Base-by-base conservation (phyloP, 108 stramenopile species). In the Cafeteria roenbergensis region DNA sequence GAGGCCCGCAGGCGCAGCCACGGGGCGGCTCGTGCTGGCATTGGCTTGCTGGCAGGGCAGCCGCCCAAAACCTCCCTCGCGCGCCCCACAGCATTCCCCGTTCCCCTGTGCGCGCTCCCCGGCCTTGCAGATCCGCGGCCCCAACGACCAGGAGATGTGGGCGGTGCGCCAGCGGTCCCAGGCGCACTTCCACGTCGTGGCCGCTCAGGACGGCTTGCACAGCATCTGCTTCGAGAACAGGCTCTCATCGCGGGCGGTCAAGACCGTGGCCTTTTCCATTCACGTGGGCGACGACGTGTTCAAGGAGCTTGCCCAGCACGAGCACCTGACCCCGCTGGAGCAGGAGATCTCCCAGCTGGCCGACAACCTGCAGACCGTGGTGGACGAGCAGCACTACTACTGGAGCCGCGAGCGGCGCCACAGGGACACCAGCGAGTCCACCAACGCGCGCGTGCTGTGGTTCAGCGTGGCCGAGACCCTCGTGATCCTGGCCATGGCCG, bases 141-240 rank as follows among this genome's bases (percentile, higher is more conserved):
- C n/a, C n/a, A n/a, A n/a, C n/a, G n/a, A n/a, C n/a, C 37, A 63
- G 48, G 63, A 63, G 38, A n/a, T n/a, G n/a, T n/a, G n/a, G n/a
- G n/a, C n/a, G n/a, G n/a, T n/a, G n/a, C n/a, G n/a, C n/a, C n/a
- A n/a, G n/a, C n/a, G n/a, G n/a, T n/a, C n/a, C n/a, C 30, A 68
- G 42, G 67, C 63, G 1, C 24, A 57, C 38, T 68, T 68, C 1
- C 22, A 28, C n/a, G 20, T 68, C 25, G 57, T 64, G 29, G 67
- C 67, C 55, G 12, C 21, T 8, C 28, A 50, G 34, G 57, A 25
- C 9, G 67, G 67, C 27, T 21, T 21, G 34, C 65, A 61, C 67
- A 68, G 38, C n/a, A 34, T 68, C 14, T 68, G 67, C 31, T 68
- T 68, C 9, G 57, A 38, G 28, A 68, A 68, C 28, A 52, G 28